Conservation (phyloP, 768 basidiomycete genomes). For the Leccinum olivaceopallidum region DNA sequence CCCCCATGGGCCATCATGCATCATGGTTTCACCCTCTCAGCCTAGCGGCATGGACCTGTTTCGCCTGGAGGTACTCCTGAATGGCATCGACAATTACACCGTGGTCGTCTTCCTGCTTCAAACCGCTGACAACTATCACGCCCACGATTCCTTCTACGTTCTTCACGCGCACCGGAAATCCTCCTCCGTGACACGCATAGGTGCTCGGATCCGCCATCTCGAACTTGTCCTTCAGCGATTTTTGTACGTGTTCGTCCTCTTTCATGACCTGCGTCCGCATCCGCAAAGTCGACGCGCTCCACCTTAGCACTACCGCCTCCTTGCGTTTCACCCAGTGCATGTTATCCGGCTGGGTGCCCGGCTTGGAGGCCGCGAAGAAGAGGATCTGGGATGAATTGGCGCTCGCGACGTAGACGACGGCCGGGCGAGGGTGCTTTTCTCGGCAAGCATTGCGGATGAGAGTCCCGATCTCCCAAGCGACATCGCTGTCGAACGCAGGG, state of each 20-base stretch:
- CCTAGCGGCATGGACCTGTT: background rate
- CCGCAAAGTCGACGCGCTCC: constrained; percentile 30
- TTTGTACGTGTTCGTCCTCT: constrained; percentile 4
- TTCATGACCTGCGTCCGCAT: constrained; percentile 21
- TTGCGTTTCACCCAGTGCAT: constrained; percentile 37
- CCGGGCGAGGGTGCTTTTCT: constrained; percentile 21
- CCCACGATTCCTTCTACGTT: constrained; percentile 36
- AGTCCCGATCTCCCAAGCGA: constrained; percentile 35
- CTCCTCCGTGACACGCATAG: constrained; percentile 35
- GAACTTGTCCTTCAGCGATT: constrained; percentile 18
- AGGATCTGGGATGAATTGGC: constrained; percentile 32
- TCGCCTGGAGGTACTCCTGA: constrained; percentile 23
- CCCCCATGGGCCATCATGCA: no score
- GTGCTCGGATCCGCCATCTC: constrained; percentile 29
- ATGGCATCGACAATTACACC: constrained; percentile 32
- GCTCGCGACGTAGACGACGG: constrained; percentile 30
- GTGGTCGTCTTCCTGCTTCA: constrained; percentile 34
- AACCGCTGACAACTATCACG: constrained; percentile 37
- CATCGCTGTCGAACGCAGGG: constrained; percentile 30
- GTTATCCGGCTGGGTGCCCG: constrained; percentile 33
- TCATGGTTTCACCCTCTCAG: no score
- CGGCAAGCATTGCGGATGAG: constrained; percentile 25
- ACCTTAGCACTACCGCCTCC: constrained; percentile 32
- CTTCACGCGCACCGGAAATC: constrained; percentile 35
- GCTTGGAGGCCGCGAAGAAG: constrained; percentile 30